phyloP scores from a whole-genome alignment of 1,284 basidiomycete species.

The Puccinia sorghi region DNA sequence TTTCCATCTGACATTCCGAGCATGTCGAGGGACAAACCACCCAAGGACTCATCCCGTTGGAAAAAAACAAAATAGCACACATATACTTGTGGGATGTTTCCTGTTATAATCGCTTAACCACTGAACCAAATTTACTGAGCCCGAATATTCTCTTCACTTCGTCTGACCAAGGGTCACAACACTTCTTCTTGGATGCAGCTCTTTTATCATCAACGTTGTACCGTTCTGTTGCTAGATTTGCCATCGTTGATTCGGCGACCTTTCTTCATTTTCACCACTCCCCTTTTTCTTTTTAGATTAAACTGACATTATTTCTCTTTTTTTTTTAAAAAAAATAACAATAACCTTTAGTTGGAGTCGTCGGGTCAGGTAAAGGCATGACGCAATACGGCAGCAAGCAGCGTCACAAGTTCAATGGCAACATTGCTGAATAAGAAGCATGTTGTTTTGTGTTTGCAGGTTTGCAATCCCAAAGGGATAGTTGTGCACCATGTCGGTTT shows the following conservation, averaged over 20 bases:
- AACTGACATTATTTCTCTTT: constrained; percentile 1
- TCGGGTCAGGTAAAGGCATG: constrained; percentile 89
- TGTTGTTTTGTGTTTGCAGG: no score
- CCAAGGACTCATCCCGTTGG: no score
- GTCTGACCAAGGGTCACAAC: constrained; percentile 17
- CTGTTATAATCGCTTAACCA: no score
- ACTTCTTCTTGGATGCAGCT: no score
- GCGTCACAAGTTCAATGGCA: constrained; percentile 73
- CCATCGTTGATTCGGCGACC: background rate
- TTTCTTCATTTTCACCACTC: background rate
- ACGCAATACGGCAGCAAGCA: constrained; percentile 71
- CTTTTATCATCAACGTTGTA: no score
- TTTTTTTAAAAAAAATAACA: constrained; percentile 15
- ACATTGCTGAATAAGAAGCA: constrained; percentile 26
- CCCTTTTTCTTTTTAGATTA: background rate
- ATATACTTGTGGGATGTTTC: no score
- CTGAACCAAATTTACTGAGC: constrained; percentile 17
- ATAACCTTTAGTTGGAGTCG: constrained; percentile 76
- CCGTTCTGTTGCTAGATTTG: no score
- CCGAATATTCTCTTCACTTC: constrained; percentile 20
- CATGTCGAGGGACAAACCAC: background rate
- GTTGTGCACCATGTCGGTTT: no score
- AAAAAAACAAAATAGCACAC: no score
- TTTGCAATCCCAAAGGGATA: no score
- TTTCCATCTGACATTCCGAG: background rate